phyloP scores from a whole-genome alignment of 2,329 filamentous ascomycete genomes.

The Aspergillus vadensis region DNA sequence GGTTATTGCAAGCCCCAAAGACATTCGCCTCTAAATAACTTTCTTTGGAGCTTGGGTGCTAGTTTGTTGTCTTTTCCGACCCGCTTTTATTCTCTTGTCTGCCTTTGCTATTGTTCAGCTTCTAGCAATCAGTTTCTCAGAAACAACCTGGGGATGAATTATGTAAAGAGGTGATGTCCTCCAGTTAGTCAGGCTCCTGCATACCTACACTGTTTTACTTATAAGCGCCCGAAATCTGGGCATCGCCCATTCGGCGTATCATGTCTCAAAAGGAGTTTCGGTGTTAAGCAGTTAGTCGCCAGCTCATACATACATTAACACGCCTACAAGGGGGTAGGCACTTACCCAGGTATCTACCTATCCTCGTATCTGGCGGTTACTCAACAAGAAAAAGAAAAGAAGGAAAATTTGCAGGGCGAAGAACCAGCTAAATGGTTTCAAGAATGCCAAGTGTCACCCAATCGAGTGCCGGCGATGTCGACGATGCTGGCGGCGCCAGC shows the following conservation, averaged over 20 bases:
- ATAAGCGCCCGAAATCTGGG: background rate
- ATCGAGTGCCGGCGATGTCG: background rate
- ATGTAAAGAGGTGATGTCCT: background rate
- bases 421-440: background rate
- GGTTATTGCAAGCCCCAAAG: too few species aligned
- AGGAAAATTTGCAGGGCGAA: too few species aligned
- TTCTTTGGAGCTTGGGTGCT: too few species aligned
- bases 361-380: background rate
- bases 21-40: too few species aligned
- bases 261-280: background rate
- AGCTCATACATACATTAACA: background rate
- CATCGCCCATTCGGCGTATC: background rate
- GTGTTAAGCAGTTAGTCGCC: background rate
- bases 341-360: background rate
- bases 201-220: background rate
- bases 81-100: background rate
- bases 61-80: background rate
- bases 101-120: background rate
- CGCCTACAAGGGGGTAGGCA: background rate
- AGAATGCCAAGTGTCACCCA: background rate
- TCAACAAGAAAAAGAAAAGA: background rate
- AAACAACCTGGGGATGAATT: background rate
- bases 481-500: background rate
- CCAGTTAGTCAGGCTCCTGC: background rate
- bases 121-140: background rate